Percentiles rank a stretch among this genome's conserved stretches.
Conservation (phyloP, 2,329 filamentous ascomycete genomes). For the Colletotrichum tanaceti region DNA sequence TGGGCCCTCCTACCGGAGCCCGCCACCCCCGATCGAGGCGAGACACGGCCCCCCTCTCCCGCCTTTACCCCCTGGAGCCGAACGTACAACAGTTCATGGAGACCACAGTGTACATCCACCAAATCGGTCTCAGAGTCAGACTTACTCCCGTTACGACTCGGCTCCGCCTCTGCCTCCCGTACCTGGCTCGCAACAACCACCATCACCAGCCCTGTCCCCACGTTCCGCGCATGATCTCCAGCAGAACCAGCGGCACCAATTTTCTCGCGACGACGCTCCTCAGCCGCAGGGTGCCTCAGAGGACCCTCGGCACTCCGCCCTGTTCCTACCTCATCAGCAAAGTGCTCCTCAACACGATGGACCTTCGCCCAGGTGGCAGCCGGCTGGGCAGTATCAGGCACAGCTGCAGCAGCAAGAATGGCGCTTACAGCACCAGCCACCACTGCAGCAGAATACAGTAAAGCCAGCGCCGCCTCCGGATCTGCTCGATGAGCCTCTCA, state of each 20-base stretch:
- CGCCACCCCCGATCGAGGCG: constrained; percentile 38
- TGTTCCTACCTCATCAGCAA: constrained; percentile 41
- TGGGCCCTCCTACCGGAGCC: constrained; percentile 49
- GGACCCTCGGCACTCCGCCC: constrained; percentile 43
- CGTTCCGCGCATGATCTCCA: constrained; percentile 35
- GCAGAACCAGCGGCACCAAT: constrained; percentile 24
- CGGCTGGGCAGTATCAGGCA: constrained; percentile 23
- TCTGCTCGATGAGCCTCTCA: constrained; percentile 68
- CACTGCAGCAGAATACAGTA: constrained; percentile 45
- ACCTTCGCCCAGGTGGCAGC: constrained; percentile 41
- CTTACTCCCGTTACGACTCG: constrained; percentile 59
- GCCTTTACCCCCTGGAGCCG: constrained; percentile 47
- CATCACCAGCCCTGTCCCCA: constrained; percentile 13
- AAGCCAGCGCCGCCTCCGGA: constrained; percentile 59
- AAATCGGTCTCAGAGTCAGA: constrained; percentile 33
- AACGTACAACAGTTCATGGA: constrained; percentile 43
- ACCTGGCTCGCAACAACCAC: not conserved
- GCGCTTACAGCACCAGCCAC: constrained; percentile 49
- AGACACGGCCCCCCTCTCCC: constrained; percentile 47
- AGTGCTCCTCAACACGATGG: constrained; percentile 23
- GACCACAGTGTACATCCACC: constrained; percentile 39
- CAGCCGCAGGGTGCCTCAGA: constrained; percentile 21
- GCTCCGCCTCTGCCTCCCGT: constrained; percentile 58
- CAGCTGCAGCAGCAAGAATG: constrained; percentile 43
- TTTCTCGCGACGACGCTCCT: constrained; percentile 33